These are phyloP conservation scores for Hibiscus syriacus DNA, from an alignment of 345 rosid species.

Conservation along the genomic window DNA sequence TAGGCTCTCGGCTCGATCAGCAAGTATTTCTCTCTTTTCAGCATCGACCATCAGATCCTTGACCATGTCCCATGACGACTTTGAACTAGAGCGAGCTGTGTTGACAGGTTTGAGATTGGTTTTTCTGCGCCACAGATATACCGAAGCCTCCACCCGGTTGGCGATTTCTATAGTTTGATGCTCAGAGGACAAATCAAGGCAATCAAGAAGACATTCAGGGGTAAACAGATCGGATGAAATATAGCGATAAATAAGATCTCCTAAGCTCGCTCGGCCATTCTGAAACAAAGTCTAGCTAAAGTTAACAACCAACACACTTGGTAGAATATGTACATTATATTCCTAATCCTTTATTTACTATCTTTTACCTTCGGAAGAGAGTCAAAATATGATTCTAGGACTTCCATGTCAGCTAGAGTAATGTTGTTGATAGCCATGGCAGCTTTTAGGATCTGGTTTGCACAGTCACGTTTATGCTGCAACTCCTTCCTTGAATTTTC, in stretches of 20 bases:
- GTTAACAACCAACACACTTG: not conserved
- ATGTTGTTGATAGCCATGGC: constrained; percentile 92
- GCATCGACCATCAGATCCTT: constrained; percentile 84
- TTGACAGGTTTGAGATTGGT: constrained; percentile 43
- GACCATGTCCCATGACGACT: constrained; percentile 87
- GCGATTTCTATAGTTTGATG: constrained; percentile 94
- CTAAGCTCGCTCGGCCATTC: constrained; percentile 83
- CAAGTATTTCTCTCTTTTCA: constrained; percentile 78
- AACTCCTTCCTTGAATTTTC: constrained; percentile 72
- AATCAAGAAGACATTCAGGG: constrained; percentile 82
- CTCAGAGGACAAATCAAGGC: constrained; percentile 88
- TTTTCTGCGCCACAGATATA: constrained; percentile 66
- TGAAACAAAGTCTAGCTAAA: constrained; percentile 29
- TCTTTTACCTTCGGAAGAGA: constrained; percentile 77
- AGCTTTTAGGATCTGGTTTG: constrained; percentile 97
- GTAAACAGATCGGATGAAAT: constrained; percentile 79
- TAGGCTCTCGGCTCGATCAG: constrained; percentile 82
- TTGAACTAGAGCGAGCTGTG: constrained; percentile 37
- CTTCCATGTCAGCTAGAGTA: constrained; percentile 77
- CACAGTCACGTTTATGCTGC: constrained; percentile 87
- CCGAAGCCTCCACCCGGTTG: constrained; percentile 75
- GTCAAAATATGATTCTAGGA: constrained; percentile 77
- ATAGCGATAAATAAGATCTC: constrained; percentile 77
- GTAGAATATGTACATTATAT: not conserved
- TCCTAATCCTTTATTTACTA: not conserved